Conservation (phyloP, 768 basidiomycete genomes). For the Rhizopogon roseolus region DNA sequence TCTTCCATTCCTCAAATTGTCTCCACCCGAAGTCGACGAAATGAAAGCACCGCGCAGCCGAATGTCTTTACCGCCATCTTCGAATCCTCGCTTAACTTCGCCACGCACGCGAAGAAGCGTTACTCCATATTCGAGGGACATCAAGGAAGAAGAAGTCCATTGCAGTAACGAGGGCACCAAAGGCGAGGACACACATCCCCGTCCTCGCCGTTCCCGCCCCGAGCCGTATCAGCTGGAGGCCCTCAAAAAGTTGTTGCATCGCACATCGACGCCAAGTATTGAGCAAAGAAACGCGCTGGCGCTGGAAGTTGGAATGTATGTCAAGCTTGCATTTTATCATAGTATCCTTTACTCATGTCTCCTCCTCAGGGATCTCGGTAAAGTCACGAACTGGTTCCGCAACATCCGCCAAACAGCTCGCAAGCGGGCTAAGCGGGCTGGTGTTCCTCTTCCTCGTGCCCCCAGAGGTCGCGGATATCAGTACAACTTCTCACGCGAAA, state of each 20-base stretch:
- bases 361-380: conserved; percentile 62
- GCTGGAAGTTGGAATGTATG: conserved; percentile 72
- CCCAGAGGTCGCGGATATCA: conserved; percentile 37
- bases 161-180: conserved; percentile 13
- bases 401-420: conserved; percentile 80
- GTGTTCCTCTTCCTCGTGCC: conserved; percentile 19
- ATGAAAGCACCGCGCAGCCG: conserved; percentile 20
- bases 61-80: conserved; percentile 26
- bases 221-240: conserved; percentile 76
- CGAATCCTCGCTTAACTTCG: conserved; percentile 22
- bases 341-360: conserved; percentile 7
- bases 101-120: conserved; percentile 24
- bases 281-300: conserved; percentile 75
- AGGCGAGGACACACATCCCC: conserved; percentile 33
- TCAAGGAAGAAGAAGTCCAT: conserved; percentile 18
- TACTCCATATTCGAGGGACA: conserved; percentile 22
- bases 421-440: conserved; percentile 57
- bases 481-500: conserved; percentile 40
- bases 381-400: conserved; percentile 87
- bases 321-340: conserved; percentile 7
- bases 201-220: conserved; percentile 71
- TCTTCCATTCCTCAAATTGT: conserved; percentile 7
- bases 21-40: conserved; percentile 11
- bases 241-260: conserved; percentile 62
- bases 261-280: conserved; percentile 70